Conservation (phyloP, 352 stramenopile genomes). For the Blastocystis sp. region DNA sequence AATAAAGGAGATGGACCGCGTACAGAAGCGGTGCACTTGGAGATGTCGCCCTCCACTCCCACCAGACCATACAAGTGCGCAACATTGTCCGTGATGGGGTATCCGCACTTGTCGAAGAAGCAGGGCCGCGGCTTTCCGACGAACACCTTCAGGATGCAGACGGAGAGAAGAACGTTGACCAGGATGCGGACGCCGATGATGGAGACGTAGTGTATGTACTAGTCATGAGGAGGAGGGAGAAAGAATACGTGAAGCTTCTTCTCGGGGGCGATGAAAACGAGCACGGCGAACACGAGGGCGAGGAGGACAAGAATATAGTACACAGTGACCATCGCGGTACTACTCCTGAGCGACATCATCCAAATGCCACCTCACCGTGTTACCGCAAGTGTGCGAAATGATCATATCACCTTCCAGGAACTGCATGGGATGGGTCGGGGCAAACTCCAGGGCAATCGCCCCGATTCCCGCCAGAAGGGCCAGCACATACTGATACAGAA, state of each 20-base stretch:
- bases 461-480: not conserved
- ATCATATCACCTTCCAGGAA: slow-evolving; percentile 26
- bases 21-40: slow-evolving; percentile 39
- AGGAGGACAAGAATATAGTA: not conserved
- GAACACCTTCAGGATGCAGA: slow-evolving; percentile 51
- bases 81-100: not conserved
- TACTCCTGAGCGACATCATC: not conserved
- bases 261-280: not conserved
- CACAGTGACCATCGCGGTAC: not conserved
- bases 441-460: not conserved
- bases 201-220: not conserved
- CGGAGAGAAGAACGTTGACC: not conserved
- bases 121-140: slow-evolving; percentile 30
- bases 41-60: slow-evolving; percentile 15
- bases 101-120: slow-evolving; percentile 65
- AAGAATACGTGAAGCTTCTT: not conserved
- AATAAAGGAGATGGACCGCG: not conserved
- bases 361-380: slow-evolving; percentile 28
- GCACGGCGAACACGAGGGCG: not conserved
- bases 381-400: slow-evolving; percentile 59
- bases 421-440: not conserved
- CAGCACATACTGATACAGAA: not conserved
- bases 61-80: slow-evolving; percentile 1
- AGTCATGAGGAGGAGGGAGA: not conserved
- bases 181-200: not conserved